These are phyloP conservation scores for Kurtzmaniella quercitrusa DNA, from an alignment of 1,139 yeast species.

Conservation along the genomic window DNA sequence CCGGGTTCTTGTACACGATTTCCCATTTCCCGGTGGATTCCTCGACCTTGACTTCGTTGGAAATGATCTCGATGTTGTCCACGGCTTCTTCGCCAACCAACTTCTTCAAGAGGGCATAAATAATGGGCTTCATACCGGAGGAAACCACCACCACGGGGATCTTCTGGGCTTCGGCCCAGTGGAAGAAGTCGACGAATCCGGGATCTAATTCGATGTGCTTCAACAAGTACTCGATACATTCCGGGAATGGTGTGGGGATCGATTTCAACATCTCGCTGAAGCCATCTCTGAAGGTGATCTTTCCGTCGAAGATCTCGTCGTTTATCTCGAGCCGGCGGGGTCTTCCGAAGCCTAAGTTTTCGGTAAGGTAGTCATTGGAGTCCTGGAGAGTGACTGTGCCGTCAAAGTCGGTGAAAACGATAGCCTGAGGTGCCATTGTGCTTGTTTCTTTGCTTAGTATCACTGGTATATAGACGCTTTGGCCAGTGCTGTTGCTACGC, in stretches of 20 bases:
- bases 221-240: slow-evolving; percentile 68
- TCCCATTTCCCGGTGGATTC: slow-evolving; percentile 62
- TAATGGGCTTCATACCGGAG: slow-evolving; percentile 91
- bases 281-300: slow-evolving; percentile 71
- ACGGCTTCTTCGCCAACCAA: slow-evolving; percentile 77
- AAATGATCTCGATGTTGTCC: slow-evolving; percentile 68
- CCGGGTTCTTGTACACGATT: slow-evolving; percentile 75
- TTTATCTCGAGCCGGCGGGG: slow-evolving; percentile 64
- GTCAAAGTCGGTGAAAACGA: slow-evolving; percentile 95
- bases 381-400: slow-evolving; percentile 93
- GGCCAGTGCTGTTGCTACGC: neutral
- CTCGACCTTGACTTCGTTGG: slow-evolving; percentile 66
- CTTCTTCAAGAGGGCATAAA: slow-evolving; percentile 66
- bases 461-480: too few species aligned
- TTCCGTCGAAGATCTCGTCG: slow-evolving; percentile 68
- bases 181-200: slow-evolving; percentile 77
- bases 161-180: slow-evolving; percentile 67
- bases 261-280: slow-evolving; percentile 82
- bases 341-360: slow-evolving; percentile 80
- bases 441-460: too few species aligned
- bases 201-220: slow-evolving; percentile 75
- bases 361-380: slow-evolving; percentile 88
- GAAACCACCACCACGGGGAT: slow-evolving; percentile 81
- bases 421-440: slow-evolving; percentile 43
- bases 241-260: slow-evolving; percentile 68